Evolutionary conservation across 2,329 filamentous ascomycete species (phyloP), one percentile per base, ranked within the genome.

Genomic region (Aspergillus persii): DNA sequence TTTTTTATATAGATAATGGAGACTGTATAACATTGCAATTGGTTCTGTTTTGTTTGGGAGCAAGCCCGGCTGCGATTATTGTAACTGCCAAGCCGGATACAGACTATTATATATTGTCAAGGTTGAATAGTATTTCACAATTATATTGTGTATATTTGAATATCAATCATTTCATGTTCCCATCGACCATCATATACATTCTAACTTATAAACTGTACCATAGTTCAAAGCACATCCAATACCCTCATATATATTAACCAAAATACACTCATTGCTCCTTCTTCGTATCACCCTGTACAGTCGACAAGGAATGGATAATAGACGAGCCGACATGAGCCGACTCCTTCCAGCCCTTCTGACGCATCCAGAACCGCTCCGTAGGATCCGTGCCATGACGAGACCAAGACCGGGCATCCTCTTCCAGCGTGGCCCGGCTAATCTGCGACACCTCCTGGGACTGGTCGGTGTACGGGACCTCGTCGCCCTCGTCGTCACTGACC

Each of bases 271-370:
- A 77, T 60, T 75, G 70, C 59, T 71, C 18, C 44, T 47, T 47
- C 26, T 47, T 47, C 44, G 44, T 47, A 3, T 23, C 44, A 8
- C 12, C 7, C 44, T 47, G 18, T 9, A 47, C 26, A 15, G 8
- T 47, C 26, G 44, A 47, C 57, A 72, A 67, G 5, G 71, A 68
- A 51, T 76, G 70, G 50, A 80, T 79, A 51, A 80, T 75, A 2
- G 71, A 69, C 12, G 72, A 61, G 1, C 76, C 79, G 4, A 79
- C 71, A 58, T 74, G 65, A 2, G 73, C 73, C 33, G 73, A 72
- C 65, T 80, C 77, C 33, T 63, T 68, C 77, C 77, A 79, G n/a
- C 73, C 76, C 31, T 70, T 76, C 68, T 81, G 79, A 11, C 74
- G 68, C 61, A 68, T 69, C 79, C 79, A 81, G 65, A 81, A 81